Percentiles rank a stretch among this genome's conserved stretches.
These are phyloP conservation scores for Phlyctochytrium arcticum DNA, from an alignment of 192 early-diverging fungal genomes.

Conservation along the genomic window DNA sequence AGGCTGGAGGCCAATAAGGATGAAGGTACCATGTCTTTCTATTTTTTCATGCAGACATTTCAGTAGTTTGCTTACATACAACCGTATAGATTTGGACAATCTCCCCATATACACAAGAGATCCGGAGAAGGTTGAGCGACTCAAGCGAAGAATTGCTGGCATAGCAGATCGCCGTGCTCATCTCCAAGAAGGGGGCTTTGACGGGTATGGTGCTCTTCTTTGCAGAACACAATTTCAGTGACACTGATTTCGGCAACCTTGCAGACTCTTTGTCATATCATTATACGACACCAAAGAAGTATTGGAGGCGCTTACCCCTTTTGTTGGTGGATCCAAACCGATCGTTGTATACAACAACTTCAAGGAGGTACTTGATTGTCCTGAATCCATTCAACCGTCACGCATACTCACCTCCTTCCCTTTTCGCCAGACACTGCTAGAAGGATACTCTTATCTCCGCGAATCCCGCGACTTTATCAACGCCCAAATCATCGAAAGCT, in stretches of 20 bases:
- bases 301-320: constrained; percentile 64
- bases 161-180: background rate
- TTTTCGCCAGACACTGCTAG: constrained; percentile 20
- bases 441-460: constrained; percentile 49
- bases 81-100: background rate
- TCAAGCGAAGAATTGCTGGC: background rate
- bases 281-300: constrained; percentile 71
- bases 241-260: constrained; percentile 21
- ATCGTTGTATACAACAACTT: constrained; percentile 70
- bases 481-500: constrained; percentile 84
- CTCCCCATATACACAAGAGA: background rate
- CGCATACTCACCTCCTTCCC: no score
- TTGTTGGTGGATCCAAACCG: constrained; percentile 77
- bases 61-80: background rate
- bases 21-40: constrained; percentile 42
- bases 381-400: background rate
- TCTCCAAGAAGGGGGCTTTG: constrained; percentile 18
- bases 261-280: constrained; percentile 73
- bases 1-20: constrained; percentile 53
- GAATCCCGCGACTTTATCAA: constrained; percentile 67
- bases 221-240: background rate
- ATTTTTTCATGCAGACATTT: background rate
- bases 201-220: constrained; percentile 1
- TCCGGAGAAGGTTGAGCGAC: constrained; percentile 1
- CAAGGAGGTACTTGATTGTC: constrained; percentile 43